A percentile compares a stretch with the other conserved stretches of the same genome.
phyloP scores from a whole-genome alignment of 208 protist genomes.

The Crithidia expoeki region DNA sequence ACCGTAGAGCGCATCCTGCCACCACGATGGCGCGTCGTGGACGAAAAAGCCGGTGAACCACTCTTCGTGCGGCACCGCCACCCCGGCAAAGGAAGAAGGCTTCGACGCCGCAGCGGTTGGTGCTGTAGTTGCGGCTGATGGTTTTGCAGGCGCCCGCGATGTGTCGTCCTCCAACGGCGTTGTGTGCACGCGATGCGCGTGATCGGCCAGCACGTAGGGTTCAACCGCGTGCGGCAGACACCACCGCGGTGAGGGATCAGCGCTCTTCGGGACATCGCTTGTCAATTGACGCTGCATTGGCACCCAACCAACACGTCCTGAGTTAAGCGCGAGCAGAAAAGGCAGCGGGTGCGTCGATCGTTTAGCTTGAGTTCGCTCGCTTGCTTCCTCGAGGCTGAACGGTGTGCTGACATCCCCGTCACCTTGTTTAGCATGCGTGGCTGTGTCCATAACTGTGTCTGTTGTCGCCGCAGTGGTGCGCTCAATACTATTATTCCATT shows the following conservation, averaged over 20 bases:
- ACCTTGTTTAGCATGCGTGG: too few species aligned
- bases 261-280: background rate
- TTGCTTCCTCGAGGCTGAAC: too few species aligned
- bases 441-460: too few species aligned
- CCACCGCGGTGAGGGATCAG: background rate
- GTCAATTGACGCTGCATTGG: background rate
- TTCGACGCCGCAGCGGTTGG: background rate
- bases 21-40: conserved; percentile 21
- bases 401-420: too few species aligned
- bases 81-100: conserved; percentile 4
- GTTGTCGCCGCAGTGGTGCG: too few species aligned
- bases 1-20: background rate
- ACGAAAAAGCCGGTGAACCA: conserved; percentile 24
- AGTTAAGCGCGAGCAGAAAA: background rate
- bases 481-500: too few species aligned
- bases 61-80: conserved; percentile 18
- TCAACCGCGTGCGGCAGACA: background rate
- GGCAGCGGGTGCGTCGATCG: too few species aligned
- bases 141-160: too few species aligned
- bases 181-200: background rate
- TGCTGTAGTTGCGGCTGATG: background rate
- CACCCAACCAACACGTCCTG: conserved; percentile 21
- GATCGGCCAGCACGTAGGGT: background rate
- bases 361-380: too few species aligned
- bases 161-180: background rate